Percentiles rank a stretch among this genome's conserved stretches.
Conservation (phyloP, 768 basidiomycete genomes). For the Epithele typhae region DNA sequence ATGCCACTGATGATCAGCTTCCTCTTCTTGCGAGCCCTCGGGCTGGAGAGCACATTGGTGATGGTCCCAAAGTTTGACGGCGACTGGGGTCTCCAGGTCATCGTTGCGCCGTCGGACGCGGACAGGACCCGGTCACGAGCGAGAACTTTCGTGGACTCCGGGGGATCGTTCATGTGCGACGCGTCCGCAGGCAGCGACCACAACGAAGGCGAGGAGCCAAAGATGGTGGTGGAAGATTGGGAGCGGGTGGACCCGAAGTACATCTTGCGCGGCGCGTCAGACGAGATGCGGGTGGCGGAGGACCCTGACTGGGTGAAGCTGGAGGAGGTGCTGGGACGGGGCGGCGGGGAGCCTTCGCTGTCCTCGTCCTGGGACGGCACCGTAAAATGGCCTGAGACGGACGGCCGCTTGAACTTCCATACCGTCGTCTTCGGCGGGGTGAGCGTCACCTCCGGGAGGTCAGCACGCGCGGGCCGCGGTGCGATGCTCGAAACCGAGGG, state of each 20-base stretch:
- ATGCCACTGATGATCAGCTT: slow-evolving; percentile 69
- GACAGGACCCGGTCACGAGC: slow-evolving; percentile 25
- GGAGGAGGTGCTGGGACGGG: slow-evolving; percentile 61
- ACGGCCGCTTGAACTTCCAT: slow-evolving; percentile 39
- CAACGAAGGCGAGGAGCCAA: slow-evolving; percentile 31
- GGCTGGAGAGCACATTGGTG: slow-evolving; percentile 19
- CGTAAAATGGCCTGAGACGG: slow-evolving; percentile 57
- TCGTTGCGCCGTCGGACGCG: slow-evolving; percentile 29
- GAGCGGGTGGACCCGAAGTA: slow-evolving; percentile 30
- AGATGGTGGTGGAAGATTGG: slow-evolving; percentile 33
- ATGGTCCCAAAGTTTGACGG: slow-evolving; percentile 15
- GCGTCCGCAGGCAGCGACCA: slow-evolving; percentile 37
- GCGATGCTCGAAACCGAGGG: slow-evolving; percentile 36
- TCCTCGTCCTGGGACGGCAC: slow-evolving; percentile 1
- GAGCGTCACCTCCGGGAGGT: slow-evolving; percentile 9
- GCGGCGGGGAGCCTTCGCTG: slow-evolving; percentile 19
- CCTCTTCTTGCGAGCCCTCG: slow-evolving; percentile 47
- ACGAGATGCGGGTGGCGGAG: slow-evolving; percentile 37
- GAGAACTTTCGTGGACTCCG: slow-evolving; percentile 25
- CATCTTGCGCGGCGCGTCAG: slow-evolving; percentile 34
- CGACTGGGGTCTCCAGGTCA: slow-evolving; percentile 22
- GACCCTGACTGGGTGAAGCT: slow-evolving; percentile 46
- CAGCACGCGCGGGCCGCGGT: slow-evolving; percentile 6
- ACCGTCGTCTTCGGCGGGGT: slow-evolving; percentile 16
- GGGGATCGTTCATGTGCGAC: slow-evolving; percentile 36